Evolutionary conservation across 2,329 filamentous ascomycete species (phyloP).

Genomic region (Curvularia lunata): DNA sequence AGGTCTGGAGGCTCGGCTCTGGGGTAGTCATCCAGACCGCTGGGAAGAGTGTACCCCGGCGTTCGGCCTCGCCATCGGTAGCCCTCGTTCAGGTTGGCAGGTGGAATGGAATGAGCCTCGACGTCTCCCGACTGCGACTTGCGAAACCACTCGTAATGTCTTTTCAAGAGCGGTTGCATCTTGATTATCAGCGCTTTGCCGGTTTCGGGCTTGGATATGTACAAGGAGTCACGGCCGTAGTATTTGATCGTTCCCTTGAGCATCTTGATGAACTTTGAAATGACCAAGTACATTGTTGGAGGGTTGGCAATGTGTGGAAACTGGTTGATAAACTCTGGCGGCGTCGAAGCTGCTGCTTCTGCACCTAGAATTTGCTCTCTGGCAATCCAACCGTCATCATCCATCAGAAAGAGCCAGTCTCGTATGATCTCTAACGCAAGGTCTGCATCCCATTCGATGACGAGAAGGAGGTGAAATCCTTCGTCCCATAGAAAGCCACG

Average conservation of each 20-base stretch:
- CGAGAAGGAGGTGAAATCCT: slow-evolving; percentile 87
- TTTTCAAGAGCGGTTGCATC: slow-evolving; percentile 85
- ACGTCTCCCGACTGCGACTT: slow-evolving; percentile 82
- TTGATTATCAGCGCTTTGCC: slow-evolving; percentile 73
- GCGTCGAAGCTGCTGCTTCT: slow-evolving; percentile 90
- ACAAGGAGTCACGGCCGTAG: slow-evolving; percentile 62
- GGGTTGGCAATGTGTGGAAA: slow-evolving; percentile 97
- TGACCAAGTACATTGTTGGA: slow-evolving; percentile 85
- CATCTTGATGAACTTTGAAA: slow-evolving; percentile 76
- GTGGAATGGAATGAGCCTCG: slow-evolving; percentile 34
- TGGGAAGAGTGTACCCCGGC: slow-evolving; percentile 80
- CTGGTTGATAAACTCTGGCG: slow-evolving; percentile 85
- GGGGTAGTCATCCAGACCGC: slow-evolving; percentile 92
- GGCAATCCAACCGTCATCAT: slow-evolving; percentile 94
- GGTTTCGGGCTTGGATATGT: slow-evolving; percentile 66
- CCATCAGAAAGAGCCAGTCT: slow-evolving; percentile 94
- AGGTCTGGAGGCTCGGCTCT: slow-evolving; percentile 88
- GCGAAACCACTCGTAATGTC: slow-evolving; percentile 92
- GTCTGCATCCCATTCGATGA: slow-evolving; percentile 91
- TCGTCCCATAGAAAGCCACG: slow-evolving; percentile 97
- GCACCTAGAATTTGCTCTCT: slow-evolving; percentile 89
- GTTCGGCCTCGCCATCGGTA: slow-evolving; percentile 93
- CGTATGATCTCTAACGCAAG: slow-evolving; percentile 82
- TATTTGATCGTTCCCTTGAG: slow-evolving; percentile 50
- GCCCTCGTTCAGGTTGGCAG: slow-evolving; percentile 67